Conservation (phyloP, 2,329 filamentous ascomycete genomes). For the Decorospora gaudefroyi region DNA sequence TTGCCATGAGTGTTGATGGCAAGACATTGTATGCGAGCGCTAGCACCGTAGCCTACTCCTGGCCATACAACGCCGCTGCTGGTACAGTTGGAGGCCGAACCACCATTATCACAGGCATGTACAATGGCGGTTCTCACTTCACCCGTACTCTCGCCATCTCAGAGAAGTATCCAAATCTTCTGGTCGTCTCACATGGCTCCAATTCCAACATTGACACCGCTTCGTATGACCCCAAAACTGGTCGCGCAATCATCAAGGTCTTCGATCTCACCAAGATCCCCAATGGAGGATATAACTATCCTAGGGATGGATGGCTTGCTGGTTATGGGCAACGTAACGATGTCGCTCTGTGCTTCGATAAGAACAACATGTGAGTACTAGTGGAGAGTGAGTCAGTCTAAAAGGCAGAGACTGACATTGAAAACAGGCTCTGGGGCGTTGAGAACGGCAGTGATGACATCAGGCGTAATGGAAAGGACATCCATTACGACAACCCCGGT, state of each 20-base stretch:
- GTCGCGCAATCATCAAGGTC: slow-evolving; percentile 67
- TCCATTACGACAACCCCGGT: slow-evolving; percentile 69
- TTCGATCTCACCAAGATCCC: slow-evolving; percentile 55
- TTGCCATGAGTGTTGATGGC: slow-evolving; percentile 54
- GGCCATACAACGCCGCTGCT: slow-evolving; percentile 63
- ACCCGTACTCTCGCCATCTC: slow-evolving; percentile 70
- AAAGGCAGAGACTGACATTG: not conserved
- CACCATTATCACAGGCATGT: slow-evolving; percentile 65
- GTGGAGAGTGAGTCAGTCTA: slow-evolving; percentile 20
- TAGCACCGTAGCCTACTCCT: slow-evolving; percentile 62
- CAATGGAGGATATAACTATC: slow-evolving; percentile 52
- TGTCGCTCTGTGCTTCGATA: slow-evolving; percentile 60
- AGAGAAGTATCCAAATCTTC: slow-evolving; percentile 56
- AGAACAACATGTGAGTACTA: slow-evolving; percentile 55
- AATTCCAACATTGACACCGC: slow-evolving; percentile 63
- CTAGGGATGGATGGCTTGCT: slow-evolving; percentile 55
- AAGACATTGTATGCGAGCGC: slow-evolving; percentile 60
- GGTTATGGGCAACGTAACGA: slow-evolving; percentile 74
- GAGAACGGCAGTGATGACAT: slow-evolving; percentile 73
- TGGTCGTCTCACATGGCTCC: slow-evolving; percentile 69
- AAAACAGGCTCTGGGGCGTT: slow-evolving; percentile 53
- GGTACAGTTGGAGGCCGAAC: slow-evolving; percentile 55
- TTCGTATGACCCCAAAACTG: slow-evolving; percentile 57
- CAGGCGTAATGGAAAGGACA: slow-evolving; percentile 60
- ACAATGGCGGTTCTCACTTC: slow-evolving; percentile 59